A percentile compares a stretch with the other conserved stretches of the same genome.
Conservation (phyloP, 352 stramenopile genomes). For the Phytophthora crassamura region DNA sequence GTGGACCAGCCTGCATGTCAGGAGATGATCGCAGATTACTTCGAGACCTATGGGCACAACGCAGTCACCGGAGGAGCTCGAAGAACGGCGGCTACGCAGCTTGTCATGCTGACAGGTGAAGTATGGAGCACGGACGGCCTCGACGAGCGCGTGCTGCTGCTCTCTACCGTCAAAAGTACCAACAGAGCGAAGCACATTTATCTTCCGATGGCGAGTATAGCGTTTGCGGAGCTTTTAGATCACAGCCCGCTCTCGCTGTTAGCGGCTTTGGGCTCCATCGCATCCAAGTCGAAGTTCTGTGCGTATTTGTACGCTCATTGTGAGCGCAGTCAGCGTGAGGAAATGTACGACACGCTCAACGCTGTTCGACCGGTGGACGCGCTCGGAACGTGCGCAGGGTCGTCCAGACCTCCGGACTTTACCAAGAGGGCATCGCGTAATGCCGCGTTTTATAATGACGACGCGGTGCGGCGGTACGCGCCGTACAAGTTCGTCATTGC, state of each 20-base stretch:
- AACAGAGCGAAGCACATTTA: constrained; percentile 28
- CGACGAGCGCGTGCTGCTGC: constrained; percentile 30
- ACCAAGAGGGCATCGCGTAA: constrained; percentile 1
- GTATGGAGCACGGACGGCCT: constrained; percentile 29
- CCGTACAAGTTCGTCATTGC: constrained; percentile 64
- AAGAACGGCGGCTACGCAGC: background rate
- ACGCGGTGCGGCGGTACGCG: constrained; percentile 34
- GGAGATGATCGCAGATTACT: constrained; percentile 1
- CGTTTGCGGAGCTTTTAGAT: constrained; percentile 42
- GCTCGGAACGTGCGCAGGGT: constrained; percentile 41
- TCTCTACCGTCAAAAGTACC: constrained; percentile 26
- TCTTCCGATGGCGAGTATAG: constrained; percentile 37
- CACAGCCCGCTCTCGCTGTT: constrained; percentile 40
- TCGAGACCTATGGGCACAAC: constrained; percentile 9
- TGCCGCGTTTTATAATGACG: constrained; percentile 33
- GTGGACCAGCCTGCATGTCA: constrained; percentile 8
- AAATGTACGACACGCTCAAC: constrained; percentile 54
- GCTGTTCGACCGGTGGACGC: constrained; percentile 46
- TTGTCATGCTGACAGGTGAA: constrained; percentile 42
- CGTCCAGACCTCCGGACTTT: background rate
- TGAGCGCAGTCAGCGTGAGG: constrained; percentile 40
- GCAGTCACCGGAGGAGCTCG: background rate
- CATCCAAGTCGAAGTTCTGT: constrained; percentile 38
- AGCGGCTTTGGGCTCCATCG: too few species aligned
- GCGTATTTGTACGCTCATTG: constrained; percentile 53